phyloP scores from a whole-genome alignment of 164 flowering plant genomes.

The Akebia trifoliata region DNA sequence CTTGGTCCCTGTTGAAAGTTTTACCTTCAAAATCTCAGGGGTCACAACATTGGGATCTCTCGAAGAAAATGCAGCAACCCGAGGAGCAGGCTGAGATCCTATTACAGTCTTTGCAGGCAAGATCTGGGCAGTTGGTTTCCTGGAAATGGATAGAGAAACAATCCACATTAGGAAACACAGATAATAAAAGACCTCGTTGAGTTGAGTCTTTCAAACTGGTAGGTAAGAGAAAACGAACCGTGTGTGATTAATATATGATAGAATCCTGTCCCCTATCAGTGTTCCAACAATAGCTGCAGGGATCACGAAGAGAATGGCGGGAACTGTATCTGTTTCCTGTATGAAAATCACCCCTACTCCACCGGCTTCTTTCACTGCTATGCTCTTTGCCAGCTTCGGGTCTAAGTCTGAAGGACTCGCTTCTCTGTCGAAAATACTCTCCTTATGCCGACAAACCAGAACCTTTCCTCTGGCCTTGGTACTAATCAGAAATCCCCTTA shows the following conservation, averaged over 20 bases:
- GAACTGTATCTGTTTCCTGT: conserved; percentile 58
- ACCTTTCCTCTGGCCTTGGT: conserved; percentile 59
- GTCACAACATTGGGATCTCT: conserved; percentile 70
- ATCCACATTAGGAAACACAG: conserved; percentile 7
- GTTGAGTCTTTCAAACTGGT: neutral
- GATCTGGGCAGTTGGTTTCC: conserved; percentile 48
- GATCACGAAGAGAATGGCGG: conserved; percentile 64
- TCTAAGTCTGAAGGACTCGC: conserved; percentile 58
- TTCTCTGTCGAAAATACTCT: no score
- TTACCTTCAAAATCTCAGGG: conserved; percentile 76
- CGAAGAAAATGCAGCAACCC: conserved; percentile 71
- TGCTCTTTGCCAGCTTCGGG: conserved; percentile 63
- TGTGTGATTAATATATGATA: conserved; percentile 53
- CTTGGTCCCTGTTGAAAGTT: neutral
- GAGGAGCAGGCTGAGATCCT: conserved; percentile 63
- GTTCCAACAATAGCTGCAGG: conserved; percentile 64
- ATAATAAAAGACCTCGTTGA: neutral
- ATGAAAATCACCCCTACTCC: conserved; percentile 80
- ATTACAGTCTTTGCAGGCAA: conserved; percentile 52
- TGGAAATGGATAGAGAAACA: conserved; percentile 20
- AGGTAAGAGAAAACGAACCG: conserved; percentile 33
- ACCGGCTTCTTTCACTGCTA: conserved; percentile 67
- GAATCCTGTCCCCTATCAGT: conserved; percentile 35
- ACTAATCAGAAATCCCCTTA: conserved; percentile 7
- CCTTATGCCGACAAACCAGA: conserved; percentile 61